Evolutionary conservation across 768 basidiomycete species (phyloP).

Genomic region (Amanita thiersii): DNA sequence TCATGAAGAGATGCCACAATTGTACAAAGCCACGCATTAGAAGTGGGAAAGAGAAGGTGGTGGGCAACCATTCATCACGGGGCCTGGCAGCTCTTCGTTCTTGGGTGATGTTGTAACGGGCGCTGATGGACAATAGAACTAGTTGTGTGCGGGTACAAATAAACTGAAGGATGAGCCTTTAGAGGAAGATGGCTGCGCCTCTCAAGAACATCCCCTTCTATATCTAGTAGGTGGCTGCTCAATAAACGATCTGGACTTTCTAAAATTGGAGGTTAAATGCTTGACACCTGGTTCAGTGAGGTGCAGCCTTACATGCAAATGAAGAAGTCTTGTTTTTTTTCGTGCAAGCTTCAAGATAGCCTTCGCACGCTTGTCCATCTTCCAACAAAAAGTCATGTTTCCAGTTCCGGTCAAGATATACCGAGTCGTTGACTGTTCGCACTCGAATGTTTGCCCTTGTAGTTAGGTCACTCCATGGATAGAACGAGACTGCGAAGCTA

Average conservation of each 20-base stretch:
- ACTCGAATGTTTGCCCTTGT: neutral
- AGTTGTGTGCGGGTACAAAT: too few species aligned
- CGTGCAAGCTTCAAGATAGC: slow-evolving; percentile 3
- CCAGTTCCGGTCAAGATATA: too few species aligned
- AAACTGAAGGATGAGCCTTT: too few species aligned
- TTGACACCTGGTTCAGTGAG: neutral
- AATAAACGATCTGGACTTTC: too few species aligned
- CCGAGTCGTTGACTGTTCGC: neutral
- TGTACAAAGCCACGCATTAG: slow-evolving; percentile 62
- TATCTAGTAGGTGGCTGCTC: too few species aligned
- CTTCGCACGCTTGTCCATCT: neutral
- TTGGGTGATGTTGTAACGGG: neutral
- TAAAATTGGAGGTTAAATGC: too few species aligned
- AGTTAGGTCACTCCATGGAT: neutral
- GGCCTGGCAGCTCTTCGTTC: neutral
- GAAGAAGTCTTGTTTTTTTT: neutral
- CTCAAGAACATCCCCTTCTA: too few species aligned
- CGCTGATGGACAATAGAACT: too few species aligned
- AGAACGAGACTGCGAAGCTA: neutral
- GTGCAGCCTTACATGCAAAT: neutral
- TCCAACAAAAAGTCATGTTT: too few species aligned
- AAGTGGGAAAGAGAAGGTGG: slow-evolving; percentile 58
- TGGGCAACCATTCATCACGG: slow-evolving; percentile 15
- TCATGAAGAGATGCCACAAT: slow-evolving; percentile 47
- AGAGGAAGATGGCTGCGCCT: too few species aligned